phyloP scores from a whole-genome alignment of 1,139 yeast species.

The Tardiomyces blankii region DNA sequence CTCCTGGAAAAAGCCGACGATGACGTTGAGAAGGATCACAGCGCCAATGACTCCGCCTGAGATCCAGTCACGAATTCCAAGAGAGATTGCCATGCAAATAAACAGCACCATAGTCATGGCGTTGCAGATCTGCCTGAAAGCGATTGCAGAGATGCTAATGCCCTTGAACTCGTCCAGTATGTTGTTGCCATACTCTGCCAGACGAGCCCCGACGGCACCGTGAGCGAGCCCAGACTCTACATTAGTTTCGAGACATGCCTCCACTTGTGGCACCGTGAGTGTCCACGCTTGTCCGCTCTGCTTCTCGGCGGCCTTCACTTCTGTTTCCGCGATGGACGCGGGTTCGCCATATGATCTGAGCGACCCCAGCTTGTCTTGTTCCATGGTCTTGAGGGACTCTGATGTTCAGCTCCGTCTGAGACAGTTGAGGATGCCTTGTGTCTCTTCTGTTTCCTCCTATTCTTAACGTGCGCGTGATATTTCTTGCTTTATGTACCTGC shows the following conservation, averaged over 20 bases:
- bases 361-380: background rate
- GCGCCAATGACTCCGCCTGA: constrained; percentile 75
- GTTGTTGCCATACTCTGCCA: constrained; percentile 43
- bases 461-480: too few relatives aligned
- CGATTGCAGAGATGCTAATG: constrained; percentile 45
- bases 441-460: too few relatives aligned
- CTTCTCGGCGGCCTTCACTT: background rate
- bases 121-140: constrained; percentile 62
- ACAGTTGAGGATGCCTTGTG: too few relatives aligned
- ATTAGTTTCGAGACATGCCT: constrained; percentile 3
- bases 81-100: constrained; percentile 64
- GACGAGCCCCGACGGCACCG: constrained; percentile 27
- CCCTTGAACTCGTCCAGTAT: constrained; percentile 49
- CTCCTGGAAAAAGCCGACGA: constrained; percentile 64
- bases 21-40: constrained; percentile 55
- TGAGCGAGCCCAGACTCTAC: constrained; percentile 36
- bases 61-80: constrained; percentile 73
- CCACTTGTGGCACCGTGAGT: constrained; percentile 1
- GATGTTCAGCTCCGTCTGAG: too few relatives aligned
- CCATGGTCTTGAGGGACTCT: too few relatives aligned
- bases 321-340: background rate
- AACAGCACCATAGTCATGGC: constrained; percentile 75
- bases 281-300: constrained; percentile 6
- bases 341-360: background rate
- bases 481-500: too few relatives aligned